A percentile compares a stretch with the other conserved stretches of the same genome.
Conservation (phyloP, 2,329 filamentous ascomycete species). For the Trichoderma sp. region DNA sequence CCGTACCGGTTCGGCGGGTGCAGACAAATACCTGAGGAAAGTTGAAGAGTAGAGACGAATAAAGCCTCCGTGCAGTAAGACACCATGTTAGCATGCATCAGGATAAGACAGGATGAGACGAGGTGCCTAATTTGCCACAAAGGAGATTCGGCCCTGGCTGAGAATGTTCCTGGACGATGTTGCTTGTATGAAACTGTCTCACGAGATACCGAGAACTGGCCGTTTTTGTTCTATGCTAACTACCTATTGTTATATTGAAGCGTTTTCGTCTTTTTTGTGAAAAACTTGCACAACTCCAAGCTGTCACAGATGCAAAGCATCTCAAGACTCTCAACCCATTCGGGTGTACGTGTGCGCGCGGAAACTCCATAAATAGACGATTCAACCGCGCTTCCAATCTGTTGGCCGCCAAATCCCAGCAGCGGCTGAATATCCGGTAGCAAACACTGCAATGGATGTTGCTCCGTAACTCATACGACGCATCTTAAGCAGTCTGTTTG, state of each 20-base stretch:
- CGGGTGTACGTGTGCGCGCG: background rate
- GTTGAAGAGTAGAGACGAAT: background rate
- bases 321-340: background rate
- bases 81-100: constrained; percentile 8
- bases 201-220: background rate
- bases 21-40: background rate
- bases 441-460: background rate
- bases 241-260: background rate
- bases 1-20: background rate
- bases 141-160: background rate
- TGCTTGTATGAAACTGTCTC: constrained; percentile 23
- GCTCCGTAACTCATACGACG: background rate
- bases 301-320: background rate
- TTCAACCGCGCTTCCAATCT: background rate
- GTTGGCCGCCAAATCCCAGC: background rate
- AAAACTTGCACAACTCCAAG: background rate
- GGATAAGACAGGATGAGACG: constrained; percentile 18
- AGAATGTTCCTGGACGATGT: background rate
- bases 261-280: background rate
- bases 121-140: background rate
- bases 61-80: constrained; percentile 7
- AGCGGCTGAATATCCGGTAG: background rate
- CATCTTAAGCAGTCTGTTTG: background rate
- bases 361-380: constrained; percentile 4
- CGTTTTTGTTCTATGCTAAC: background rate